Percentiles rank a stretch among this genome's conserved stretches.
phyloP scores from a whole-genome alignment of 2,329 filamentous ascomycete genomes.

The Talaromyces sp. region DNA sequence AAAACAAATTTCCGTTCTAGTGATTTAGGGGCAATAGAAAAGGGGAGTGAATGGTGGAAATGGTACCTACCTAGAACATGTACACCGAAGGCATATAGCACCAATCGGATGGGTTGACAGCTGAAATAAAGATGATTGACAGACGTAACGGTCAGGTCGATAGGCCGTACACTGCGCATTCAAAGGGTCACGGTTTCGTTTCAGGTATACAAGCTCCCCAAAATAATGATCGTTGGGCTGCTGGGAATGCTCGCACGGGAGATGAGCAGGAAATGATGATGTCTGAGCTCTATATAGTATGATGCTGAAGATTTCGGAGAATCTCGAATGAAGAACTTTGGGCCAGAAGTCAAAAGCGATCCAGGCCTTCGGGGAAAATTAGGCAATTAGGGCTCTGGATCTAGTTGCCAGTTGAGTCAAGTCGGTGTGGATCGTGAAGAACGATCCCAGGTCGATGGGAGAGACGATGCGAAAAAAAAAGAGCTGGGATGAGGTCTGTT shows the following conservation, averaged over 20 bases:
- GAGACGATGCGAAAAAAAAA: too few relatives aligned
- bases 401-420: neutral
- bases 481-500: neutral
- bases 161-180: neutral
- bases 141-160: constrained; percentile 1
- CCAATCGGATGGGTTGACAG: neutral
- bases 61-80: neutral
- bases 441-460: neutral
- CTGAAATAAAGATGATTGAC: neutral
- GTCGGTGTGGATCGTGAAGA: neutral
- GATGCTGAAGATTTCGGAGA: neutral
- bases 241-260: neutral
- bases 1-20: neutral
- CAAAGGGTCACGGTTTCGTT: neutral
- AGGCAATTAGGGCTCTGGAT: neutral
- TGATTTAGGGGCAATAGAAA: neutral
- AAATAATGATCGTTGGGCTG: neutral
- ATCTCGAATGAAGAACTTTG: neutral
- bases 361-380: neutral
- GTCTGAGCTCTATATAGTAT: neutral
- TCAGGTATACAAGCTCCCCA: neutral
- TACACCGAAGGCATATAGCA: neutral
- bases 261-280: neutral
- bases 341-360: neutral
- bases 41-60: neutral